Evolutionary conservation across 768 basidiomycete genomes (phyloP).

Genomic region (Rhizopogon roseolus): DNA sequence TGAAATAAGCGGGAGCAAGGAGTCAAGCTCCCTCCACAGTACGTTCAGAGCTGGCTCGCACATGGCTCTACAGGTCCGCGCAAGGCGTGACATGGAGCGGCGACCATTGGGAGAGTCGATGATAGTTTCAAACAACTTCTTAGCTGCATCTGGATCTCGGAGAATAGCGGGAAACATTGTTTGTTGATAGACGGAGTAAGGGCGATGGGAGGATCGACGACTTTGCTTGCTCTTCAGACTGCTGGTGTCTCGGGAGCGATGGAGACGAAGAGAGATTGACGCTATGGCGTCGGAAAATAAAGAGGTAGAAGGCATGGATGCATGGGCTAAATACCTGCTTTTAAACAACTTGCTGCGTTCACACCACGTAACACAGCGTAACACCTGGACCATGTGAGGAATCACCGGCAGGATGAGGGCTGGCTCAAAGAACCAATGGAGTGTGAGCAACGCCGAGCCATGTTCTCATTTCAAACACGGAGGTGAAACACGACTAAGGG

Average conservation of each 20-base stretch:
- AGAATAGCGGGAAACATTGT: slow-evolving; percentile 53
- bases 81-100: slow-evolving; percentile 63
- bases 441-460: slow-evolving; percentile 22
- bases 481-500: slow-evolving; percentile 21
- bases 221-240: slow-evolving; percentile 21
- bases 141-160: slow-evolving; percentile 56
- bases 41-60: slow-evolving; percentile 66
- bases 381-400: slow-evolving; percentile 17
- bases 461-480: slow-evolving; percentile 16
- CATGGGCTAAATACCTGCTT: slow-evolving; percentile 26
- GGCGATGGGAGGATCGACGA: slow-evolving; percentile 28
- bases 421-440: slow-evolving; percentile 21
- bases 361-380: slow-evolving; percentile 31
- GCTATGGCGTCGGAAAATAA: slow-evolving; percentile 32
- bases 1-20: slow-evolving; percentile 64
- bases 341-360: slow-evolving; percentile 37
- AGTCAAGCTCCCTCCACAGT: slow-evolving; percentile 77
- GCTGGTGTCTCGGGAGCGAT: slow-evolving; percentile 26
- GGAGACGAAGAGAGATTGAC: slow-evolving; percentile 29
- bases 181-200: slow-evolving; percentile 44
- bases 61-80: slow-evolving; percentile 72
- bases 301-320: slow-evolving; percentile 32
- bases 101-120: slow-evolving; percentile 58
- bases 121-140: slow-evolving; percentile 46
- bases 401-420: slow-evolving; percentile 27